Evolutionary conservation across 2,329 filamentous ascomycete genomes (phyloP), one percentile per base, ranked within the genome.

Genomic region (Botrytis porri): DNA sequence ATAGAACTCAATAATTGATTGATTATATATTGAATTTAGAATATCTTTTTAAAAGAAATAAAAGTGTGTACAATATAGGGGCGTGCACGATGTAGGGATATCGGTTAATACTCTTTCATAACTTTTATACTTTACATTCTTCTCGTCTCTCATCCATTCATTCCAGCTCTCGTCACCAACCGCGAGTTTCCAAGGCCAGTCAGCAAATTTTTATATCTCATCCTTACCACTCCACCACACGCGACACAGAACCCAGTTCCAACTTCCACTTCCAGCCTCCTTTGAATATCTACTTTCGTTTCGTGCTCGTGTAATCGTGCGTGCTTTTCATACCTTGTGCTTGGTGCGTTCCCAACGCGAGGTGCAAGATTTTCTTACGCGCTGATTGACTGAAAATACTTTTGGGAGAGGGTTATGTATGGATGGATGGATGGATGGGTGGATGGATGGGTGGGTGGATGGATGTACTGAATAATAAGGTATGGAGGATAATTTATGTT

Each of bases 341-440:
- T 63, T 63, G 39, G 39, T 64, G 61, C 61, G 18, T 43, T 64
- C 39, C 61, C 18, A 64, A 45, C 39, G 61, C 61, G 61, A 32
- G 29, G 18, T 64, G 39, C 61, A 43, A 14, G 18, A 43, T 22
- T 64, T 63, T 54, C 48, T 22, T 4, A 64, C 61, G 61, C 61
- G 61, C 61, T 64, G 61, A 43, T 63, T 41, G 39, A 39, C 9
- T 63, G 39, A 16, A 63, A 43, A 43, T n/a, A 9, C n/a, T 6
- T 63, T 63, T 29, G 37, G 25, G 25, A 29, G 3, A 57, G 61
- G 16, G 37, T 63, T 29, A n/a, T 29, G n/a, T 16, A 41, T 63
- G 60, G 37, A 39, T 32, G 54, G 16, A 59, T 9, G 29, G 4
- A 35, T 51, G 32, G 57, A 9, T 35, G n/a, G n/a, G n/a, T n/a